phyloP scores from a whole-genome alignment of 805 yeast genomes.

The Tetrapisispora taiwanensis region DNA sequence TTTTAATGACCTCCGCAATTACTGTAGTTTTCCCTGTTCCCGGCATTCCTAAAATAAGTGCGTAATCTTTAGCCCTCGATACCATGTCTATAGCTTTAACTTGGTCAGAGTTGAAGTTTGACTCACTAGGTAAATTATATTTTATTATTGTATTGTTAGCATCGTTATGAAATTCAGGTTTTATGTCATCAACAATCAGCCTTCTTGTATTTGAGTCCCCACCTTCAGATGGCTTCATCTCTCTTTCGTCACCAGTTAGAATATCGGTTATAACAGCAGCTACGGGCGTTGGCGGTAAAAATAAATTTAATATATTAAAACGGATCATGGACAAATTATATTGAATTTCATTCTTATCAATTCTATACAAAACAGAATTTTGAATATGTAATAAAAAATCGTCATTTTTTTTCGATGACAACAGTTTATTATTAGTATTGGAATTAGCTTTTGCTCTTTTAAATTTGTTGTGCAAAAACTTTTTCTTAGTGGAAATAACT shows the following conservation, averaged over 20 bases:
- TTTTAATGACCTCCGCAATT: conserved; percentile 61
- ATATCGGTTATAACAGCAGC: conserved; percentile 23
- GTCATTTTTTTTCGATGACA: not conserved
- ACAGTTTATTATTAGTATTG: not conserved
- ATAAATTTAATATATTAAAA: conserved; percentile 61
- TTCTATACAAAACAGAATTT: conserved; percentile 38
- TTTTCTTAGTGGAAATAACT: conserved; percentile 43
- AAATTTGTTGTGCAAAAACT: conserved; percentile 34
- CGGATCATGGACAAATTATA: conserved; percentile 70
- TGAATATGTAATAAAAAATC: conserved; percentile 27
- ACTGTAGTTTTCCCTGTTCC: conserved; percentile 96
- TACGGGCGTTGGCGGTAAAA: conserved; percentile 33
- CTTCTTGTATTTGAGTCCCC: conserved; percentile 30
- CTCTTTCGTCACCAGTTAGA: conserved; percentile 7
- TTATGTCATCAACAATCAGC: conserved; percentile 26
- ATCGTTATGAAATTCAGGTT: conserved; percentile 20
- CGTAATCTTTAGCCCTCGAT: conserved; percentile 58
- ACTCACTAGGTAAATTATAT: conserved; percentile 8
- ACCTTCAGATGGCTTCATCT: conserved; percentile 22
- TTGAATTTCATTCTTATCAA: conserved; percentile 73
- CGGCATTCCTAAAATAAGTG: conserved; percentile 90
- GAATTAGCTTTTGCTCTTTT: not conserved
- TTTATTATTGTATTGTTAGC: conserved; percentile 13
- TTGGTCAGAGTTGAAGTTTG: conserved; percentile 61
- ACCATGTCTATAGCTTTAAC: conserved; percentile 54